Conservation (phyloP, 805 yeast genomes). For the Candida xiaguanensis region DNA sequence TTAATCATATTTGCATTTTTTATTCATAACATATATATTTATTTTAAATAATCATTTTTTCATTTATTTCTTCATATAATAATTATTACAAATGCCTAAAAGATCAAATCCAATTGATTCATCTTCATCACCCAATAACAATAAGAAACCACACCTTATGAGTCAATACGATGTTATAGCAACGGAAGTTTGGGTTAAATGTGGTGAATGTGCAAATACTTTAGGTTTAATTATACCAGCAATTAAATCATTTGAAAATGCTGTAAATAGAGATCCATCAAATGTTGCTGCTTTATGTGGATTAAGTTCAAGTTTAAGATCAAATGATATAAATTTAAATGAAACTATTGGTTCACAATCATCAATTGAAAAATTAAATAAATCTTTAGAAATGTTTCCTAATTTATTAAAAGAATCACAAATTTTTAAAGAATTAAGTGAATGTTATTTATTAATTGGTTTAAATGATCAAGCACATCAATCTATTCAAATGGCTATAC, state of each 20-base stretch:
- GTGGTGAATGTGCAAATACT: conserved; percentile 44
- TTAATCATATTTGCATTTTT: neutral
- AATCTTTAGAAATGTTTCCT: conserved; percentile 35
- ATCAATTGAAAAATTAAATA: conserved; percentile 38
- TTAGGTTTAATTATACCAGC: conserved; percentile 40
- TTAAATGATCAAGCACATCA: conserved; percentile 52
- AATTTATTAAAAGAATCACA: conserved; percentile 33
- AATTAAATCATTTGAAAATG: conserved; percentile 40
- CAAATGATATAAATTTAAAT: conserved; percentile 34
- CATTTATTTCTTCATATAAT: neutral
- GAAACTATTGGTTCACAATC: conserved; percentile 38
- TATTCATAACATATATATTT: neutral
- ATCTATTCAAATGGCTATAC: conserved; percentile 41
- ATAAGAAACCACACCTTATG: neutral
- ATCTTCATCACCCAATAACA: neutral
- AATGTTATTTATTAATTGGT: conserved; percentile 45
- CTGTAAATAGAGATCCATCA: conserved; percentile 39
- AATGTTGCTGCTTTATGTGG: conserved; percentile 41
- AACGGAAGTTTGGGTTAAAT: conserved; percentile 43
- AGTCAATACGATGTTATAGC: conserved; percentile 20
- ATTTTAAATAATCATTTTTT: too few relatives aligned
- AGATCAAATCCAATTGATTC: neutral
- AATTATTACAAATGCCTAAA: conserved; percentile 2
- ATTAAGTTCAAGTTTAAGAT: conserved; percentile 37
- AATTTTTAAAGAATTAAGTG: conserved; percentile 49